Percentiles rank a stretch among this genome's conserved stretches.
Evolutionary conservation across 495 filamentous ascomycete genomes (phyloP).

Genomic region (Hypoxylon trugodes): DNA sequence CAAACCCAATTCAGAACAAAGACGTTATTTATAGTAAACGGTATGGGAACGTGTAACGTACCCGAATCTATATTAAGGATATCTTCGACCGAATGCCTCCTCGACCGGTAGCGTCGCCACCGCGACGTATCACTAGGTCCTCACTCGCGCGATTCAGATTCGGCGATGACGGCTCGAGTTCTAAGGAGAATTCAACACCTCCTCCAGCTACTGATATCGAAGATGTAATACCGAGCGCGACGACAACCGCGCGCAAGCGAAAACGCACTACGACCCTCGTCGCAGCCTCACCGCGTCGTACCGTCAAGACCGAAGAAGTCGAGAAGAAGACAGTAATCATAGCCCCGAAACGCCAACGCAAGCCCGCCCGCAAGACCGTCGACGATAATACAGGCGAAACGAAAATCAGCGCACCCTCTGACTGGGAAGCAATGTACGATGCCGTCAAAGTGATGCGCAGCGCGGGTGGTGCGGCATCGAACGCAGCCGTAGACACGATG

Average conservation of each 20-base stretch:
- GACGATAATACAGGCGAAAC: slow-evolving; percentile 61
- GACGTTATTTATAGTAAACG: not conserved
- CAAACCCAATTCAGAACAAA: not conserved
- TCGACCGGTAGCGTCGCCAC: slow-evolving; percentile 34
- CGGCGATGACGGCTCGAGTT: slow-evolving; percentile 32
- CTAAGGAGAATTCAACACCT: slow-evolving; percentile 39
- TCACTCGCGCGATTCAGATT: slow-evolving; percentile 56
- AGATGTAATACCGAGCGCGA: slow-evolving; percentile 59
- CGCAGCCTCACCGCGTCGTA: slow-evolving; percentile 22
- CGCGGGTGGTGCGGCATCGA: slow-evolving; percentile 63
- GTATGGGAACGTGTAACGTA: slow-evolving; percentile 70
- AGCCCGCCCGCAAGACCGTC: slow-evolving; percentile 71
- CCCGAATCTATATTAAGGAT: slow-evolving; percentile 64
- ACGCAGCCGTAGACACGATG: slow-evolving; percentile 96
- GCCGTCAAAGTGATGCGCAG: slow-evolving; percentile 81
- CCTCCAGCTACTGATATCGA: slow-evolving; percentile 64
- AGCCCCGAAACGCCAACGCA: slow-evolving; percentile 54
- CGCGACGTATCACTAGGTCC: slow-evolving; percentile 57
- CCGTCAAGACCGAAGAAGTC: slow-evolving; percentile 28
- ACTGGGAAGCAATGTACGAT: slow-evolving; percentile 87
- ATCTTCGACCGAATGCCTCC: slow-evolving; percentile 42
- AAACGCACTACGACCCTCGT: slow-evolving; percentile 55
- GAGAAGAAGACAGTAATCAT: slow-evolving; percentile 23
- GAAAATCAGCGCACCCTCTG: slow-evolving; percentile 70
- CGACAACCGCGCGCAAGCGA: slow-evolving; percentile 56